A percentile compares a stretch with the other conserved stretches of the same genome.
Evolutionary conservation across 148 eudicot genomes (phyloP).

Genomic region (Chenopodium berlandieri): DNA sequence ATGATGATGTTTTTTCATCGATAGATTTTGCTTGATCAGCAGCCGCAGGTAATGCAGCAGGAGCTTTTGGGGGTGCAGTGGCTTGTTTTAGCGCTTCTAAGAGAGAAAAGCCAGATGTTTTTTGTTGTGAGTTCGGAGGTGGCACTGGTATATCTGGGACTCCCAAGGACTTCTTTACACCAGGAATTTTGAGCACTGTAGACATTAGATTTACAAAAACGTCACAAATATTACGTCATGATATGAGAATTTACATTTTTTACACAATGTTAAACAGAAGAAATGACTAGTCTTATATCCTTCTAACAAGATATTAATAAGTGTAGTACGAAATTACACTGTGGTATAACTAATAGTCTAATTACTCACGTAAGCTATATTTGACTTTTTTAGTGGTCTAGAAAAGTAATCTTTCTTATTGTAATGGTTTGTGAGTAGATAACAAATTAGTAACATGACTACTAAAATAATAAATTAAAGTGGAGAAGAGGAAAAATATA

Average conservation of each 20-base stretch:
- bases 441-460: no score
- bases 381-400: neutral
- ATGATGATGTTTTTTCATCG: slow-evolving; percentile 32
- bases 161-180: slow-evolving; percentile 64
- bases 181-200: slow-evolving; percentile 65
- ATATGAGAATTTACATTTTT: neutral
- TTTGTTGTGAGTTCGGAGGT: slow-evolving; percentile 33
- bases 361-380: neutral
- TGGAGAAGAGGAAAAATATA: no score
- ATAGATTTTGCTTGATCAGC: slow-evolving; percentile 36
- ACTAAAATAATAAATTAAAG: no score
- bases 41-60: slow-evolving; percentile 27
- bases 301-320: neutral
- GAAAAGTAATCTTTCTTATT: neutral
- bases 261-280: neutral
- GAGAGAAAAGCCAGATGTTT: slow-evolving; percentile 47
- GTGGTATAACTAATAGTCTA: no score
- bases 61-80: slow-evolving; percentile 23
- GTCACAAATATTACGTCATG: neutral
- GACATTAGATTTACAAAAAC: neutral
- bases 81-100: slow-evolving; percentile 52
- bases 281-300: neutral
- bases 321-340: neutral
- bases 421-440: no score
- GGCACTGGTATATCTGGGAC: slow-evolving; percentile 57